These are phyloP conservation scores for Escovopsis sp. DNA, from an alignment of 2,329 filamentous ascomycete genomes.

Conservation along the genomic window DNA sequence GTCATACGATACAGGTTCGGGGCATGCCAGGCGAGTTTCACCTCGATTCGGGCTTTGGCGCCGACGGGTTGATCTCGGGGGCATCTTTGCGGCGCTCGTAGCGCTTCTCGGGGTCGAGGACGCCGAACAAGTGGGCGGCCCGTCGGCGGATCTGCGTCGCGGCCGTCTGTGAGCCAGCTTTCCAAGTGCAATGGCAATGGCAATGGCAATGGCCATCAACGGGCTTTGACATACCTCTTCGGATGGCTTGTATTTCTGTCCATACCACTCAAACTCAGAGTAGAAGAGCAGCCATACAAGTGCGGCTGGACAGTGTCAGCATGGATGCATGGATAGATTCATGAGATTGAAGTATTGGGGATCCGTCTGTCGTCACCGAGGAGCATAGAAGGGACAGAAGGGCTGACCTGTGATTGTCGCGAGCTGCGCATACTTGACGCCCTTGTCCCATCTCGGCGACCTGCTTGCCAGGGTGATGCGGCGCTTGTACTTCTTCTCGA, in stretches of 20 bases:
- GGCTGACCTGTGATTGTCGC: constrained; percentile 39
- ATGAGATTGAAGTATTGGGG: not conserved
- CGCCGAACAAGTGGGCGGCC: constrained; percentile 24
- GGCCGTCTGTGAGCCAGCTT: constrained; percentile 1
- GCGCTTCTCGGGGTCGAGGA: constrained; percentile 26
- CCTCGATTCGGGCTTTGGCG: constrained; percentile 14
- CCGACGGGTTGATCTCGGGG: constrained; percentile 15
- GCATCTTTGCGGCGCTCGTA: constrained; percentile 26
- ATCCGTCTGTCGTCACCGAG: too few relatives aligned
- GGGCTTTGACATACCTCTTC: constrained; percentile 20
- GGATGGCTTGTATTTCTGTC: constrained; percentile 26
- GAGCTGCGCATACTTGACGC: constrained; percentile 49
- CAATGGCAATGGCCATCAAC: too few relatives aligned
- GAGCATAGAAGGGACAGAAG: too few relatives aligned
- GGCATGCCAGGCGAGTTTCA: constrained; percentile 4
- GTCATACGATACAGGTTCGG: constrained; percentile 7
- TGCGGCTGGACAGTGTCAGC: constrained; percentile 16
- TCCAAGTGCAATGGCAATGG: not conserved
- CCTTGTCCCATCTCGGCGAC: constrained; percentile 50
- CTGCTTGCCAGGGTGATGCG: constrained; percentile 47
- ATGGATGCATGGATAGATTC: not conserved
- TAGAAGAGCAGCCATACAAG: constrained; percentile 26
- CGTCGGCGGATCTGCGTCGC: constrained; percentile 20
- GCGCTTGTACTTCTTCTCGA: constrained; percentile 67
- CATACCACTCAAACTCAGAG: constrained; percentile 30